Conservation (phyloP, 345 rosid species). For the Zanthoxylum bungeanum region DNA sequence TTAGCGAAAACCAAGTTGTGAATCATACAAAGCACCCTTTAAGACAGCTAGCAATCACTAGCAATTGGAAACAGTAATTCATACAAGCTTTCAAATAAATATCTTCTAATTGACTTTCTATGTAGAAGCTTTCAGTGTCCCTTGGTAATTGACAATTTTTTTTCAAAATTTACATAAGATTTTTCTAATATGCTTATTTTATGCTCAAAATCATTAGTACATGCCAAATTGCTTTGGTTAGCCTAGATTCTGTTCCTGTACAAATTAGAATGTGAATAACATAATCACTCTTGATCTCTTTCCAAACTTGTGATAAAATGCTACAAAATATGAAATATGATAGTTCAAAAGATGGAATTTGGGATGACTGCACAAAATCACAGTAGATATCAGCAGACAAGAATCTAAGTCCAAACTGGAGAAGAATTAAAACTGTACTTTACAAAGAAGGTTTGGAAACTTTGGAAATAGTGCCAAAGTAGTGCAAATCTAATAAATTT, state of each 20-base stretch:
- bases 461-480: neutral
- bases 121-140: neutral
- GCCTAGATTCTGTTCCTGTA: neutral
- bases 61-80: neutral
- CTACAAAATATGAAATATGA: neutral
- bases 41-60: neutral
- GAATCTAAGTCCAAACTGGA: neutral
- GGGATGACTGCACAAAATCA: neutral
- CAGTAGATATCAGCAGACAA: neutral
- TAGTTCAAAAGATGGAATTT: neutral
- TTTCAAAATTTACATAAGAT: neutral
- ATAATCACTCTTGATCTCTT: neutral
- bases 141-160: neutral
- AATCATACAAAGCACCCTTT: neutral
- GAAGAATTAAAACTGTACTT: neutral
- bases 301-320: neutral
- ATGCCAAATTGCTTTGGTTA: neutral
- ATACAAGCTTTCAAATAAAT: neutral
- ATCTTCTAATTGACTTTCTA: neutral
- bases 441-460: neutral
- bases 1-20: conserved; percentile 7
- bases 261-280: neutral
- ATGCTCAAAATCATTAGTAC: neutral
- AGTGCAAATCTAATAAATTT: neutral
- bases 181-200: neutral